These are phyloP conservation scores for Coniferiporia weirii DNA, from an alignment of 1,284 basidiomycete species.

Conservation along the genomic window DNA sequence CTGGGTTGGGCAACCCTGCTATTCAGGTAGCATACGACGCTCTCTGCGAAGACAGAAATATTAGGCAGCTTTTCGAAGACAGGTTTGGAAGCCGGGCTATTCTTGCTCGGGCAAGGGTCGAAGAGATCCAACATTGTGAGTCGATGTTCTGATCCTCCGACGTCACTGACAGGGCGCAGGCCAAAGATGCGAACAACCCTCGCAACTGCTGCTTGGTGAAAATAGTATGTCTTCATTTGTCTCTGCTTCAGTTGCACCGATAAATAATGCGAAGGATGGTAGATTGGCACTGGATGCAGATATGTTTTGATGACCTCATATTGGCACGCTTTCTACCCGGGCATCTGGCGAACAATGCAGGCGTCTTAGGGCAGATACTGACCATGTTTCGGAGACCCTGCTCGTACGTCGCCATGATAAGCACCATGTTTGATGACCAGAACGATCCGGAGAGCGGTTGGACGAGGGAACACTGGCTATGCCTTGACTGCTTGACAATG, in stretches of 20 bases:
- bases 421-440: constrained; percentile 7
- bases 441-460: constrained; percentile 10
- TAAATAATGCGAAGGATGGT: not conserved
- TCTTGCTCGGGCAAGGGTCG: not conserved
- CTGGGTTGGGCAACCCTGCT: not conserved
- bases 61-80: not conserved
- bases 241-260: no score
- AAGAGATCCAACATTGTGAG: constrained; percentile 8
- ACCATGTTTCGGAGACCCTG: not conserved
- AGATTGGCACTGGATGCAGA: constrained; percentile 13
- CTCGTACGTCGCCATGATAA: not conserved
- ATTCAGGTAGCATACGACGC: not conserved
- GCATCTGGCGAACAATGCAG: not conserved
- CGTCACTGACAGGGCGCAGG: not conserved
- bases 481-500: constrained; percentile 1
- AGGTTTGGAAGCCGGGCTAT: constrained; percentile 5
- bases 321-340: constrained; percentile 4
- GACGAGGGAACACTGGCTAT: constrained; percentile 4
- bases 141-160: not conserved
- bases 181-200: constrained; percentile 1
- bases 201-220: not conserved
- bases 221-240: constrained; percentile 1
- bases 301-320: not conserved
- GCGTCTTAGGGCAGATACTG: not conserved
- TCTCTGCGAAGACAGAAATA: not conserved